Conservation (phyloP, 345 rosid genomes). For the Moringa oleifera region DNA sequence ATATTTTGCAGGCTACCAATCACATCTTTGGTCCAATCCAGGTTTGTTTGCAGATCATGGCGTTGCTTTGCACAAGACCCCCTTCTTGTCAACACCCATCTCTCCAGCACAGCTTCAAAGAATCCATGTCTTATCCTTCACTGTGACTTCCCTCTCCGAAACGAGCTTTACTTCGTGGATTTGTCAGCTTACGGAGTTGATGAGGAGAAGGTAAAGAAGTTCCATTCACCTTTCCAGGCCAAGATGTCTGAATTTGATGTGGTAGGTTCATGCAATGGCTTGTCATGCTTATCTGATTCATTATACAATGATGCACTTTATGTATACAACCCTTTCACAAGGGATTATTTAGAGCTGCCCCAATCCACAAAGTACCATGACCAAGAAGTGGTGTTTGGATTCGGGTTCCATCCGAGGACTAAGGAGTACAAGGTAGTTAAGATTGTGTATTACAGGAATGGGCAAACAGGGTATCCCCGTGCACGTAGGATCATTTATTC, state of each 20-base stretch:
- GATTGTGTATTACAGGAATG: slow-evolving; percentile 45
- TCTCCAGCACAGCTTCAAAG: slow-evolving; percentile 11
- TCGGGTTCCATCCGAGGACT: slow-evolving; percentile 42
- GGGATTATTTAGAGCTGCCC: slow-evolving; percentile 37
- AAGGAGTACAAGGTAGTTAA: slow-evolving; percentile 57
- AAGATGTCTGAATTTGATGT: slow-evolving; percentile 44
- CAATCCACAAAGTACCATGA: slow-evolving; percentile 28
- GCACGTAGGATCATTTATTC: slow-evolving; percentile 30
- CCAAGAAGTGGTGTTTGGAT: slow-evolving; percentile 54
- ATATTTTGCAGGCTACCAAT: slow-evolving; percentile 62
- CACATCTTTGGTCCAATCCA: slow-evolving; percentile 46
- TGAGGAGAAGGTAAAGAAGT: slow-evolving; percentile 35
- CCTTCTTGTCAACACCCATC: slow-evolving; percentile 22
- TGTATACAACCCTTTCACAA: slow-evolving; percentile 57
- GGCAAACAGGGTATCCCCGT: not conserved
- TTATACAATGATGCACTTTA: slow-evolving; percentile 32
- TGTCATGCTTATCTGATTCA: slow-evolving; percentile 49
- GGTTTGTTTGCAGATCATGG: slow-evolving; percentile 51
- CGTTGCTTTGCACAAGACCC: slow-evolving; percentile 36
- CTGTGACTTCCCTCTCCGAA: slow-evolving; percentile 47
- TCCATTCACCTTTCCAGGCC: slow-evolving; percentile 29
- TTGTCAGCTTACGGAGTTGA: slow-evolving; percentile 20
- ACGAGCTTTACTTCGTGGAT: slow-evolving; percentile 46
- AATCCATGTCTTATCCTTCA: slow-evolving; percentile 58
- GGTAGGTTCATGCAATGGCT: slow-evolving; percentile 60